phyloP scores from a whole-genome alignment of 2,329 filamentous ascomycete species.

The Venturia pyrina region DNA sequence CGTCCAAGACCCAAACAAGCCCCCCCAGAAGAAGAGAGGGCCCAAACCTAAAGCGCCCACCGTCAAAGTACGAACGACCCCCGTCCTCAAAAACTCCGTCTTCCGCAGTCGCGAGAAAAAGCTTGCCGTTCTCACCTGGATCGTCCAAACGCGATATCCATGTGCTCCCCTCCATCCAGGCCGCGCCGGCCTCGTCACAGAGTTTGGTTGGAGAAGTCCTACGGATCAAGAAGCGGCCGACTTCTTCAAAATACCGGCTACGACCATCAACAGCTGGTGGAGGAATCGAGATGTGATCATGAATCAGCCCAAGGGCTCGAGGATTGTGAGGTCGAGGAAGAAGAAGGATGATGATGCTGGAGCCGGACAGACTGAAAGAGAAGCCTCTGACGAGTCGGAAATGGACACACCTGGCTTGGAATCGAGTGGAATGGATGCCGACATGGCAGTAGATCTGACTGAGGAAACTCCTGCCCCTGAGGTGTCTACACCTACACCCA shows the following conservation, averaged over 20 bases:
- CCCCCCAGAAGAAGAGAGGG: background rate
- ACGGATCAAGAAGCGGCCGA: conserved; percentile 1
- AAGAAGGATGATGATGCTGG: background rate
- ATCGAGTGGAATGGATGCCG: background rate
- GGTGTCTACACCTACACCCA: background rate
- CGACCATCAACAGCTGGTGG: conserved; percentile 2
- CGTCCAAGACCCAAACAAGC: background rate
- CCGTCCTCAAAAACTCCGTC: conserved; percentile 4
- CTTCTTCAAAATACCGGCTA: conserved; percentile 2
- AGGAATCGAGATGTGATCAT: conserved; percentile 3
- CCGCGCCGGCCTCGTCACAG: background rate
- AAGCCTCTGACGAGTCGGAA: conserved; percentile 2
- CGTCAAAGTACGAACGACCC: background rate
- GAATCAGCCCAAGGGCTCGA: conserved; percentile 3
- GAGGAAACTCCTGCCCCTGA: background rate
- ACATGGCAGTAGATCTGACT: background rate
- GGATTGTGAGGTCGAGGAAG: background rate
- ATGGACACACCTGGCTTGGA: background rate
- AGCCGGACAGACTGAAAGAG: background rate
- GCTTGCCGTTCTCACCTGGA: background rate
- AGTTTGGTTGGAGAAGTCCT: background rate
- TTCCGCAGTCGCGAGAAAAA: conserved; percentile 6
- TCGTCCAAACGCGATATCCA: conserved; percentile 2
- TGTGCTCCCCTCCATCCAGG: background rate
- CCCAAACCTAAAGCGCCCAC: background rate